A percentile compares a stretch with the other conserved stretches of the same genome.
Conservation (phyloP, 371 early-diverging fungal genomes). For the Capillidium rhysosporum region DNA sequence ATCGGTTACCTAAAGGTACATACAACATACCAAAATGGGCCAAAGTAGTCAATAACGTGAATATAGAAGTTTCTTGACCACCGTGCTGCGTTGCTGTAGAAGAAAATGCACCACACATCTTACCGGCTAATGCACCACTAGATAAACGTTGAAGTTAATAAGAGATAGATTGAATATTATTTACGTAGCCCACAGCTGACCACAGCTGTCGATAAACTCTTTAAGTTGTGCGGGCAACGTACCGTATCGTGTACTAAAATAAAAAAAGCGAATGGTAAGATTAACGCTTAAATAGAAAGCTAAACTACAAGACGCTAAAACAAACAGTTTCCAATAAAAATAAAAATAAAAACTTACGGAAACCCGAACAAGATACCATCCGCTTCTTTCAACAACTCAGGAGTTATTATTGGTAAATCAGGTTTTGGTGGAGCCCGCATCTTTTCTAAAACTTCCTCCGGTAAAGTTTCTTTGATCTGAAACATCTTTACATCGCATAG, state of each 20-base stretch:
- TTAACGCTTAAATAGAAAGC: no score
- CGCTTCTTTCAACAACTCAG: slow-evolving; percentile 30
- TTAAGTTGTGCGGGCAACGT: slow-evolving; percentile 53
- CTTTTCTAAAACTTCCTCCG: slow-evolving; percentile 24
- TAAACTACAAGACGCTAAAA: background rate
- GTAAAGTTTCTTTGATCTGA: slow-evolving; percentile 35
- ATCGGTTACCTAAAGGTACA: slow-evolving; percentile 46
- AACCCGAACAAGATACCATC: slow-evolving; percentile 47
- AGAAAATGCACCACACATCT: slow-evolving; percentile 50
- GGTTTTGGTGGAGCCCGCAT: slow-evolving; percentile 42
- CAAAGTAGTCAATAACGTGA: slow-evolving; percentile 41
- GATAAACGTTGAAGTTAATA: slow-evolving; percentile 24
- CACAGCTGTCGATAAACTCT: slow-evolving; percentile 46
- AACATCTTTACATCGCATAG: slow-evolving; percentile 42
- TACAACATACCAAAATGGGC: slow-evolving; percentile 66
- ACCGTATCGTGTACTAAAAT: slow-evolving; percentile 49
- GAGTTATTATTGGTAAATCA: slow-evolving; percentile 33
- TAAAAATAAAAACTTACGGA: slow-evolving; percentile 18
- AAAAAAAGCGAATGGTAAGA: slow-evolving; percentile 14
- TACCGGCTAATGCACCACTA: slow-evolving; percentile 36
- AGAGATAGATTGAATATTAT: no score
- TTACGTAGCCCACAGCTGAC: slow-evolving; percentile 35
- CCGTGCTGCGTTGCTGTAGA: slow-evolving; percentile 52
- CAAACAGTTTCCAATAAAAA: no score
- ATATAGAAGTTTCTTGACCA: slow-evolving; percentile 60